Evolutionary conservation across 2,329 filamentous ascomycete species (phyloP).

Genomic region (Colletotrichum plurivorum): DNA sequence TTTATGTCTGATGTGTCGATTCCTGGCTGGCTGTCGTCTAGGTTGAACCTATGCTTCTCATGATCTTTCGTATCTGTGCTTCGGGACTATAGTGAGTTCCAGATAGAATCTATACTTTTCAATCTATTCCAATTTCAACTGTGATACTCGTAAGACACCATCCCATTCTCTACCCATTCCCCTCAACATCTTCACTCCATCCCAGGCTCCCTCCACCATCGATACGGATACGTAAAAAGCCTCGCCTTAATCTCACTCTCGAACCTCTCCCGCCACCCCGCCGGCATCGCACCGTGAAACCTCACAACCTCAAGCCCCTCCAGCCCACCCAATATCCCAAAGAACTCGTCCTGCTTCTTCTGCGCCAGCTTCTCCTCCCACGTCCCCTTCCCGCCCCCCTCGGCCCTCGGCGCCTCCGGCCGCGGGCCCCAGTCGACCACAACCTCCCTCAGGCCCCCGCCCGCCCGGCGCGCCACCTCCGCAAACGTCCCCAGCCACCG

Average conservation of each 20-base stretch:
- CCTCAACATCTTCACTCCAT: conserved; percentile 11
- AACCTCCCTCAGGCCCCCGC: conserved; percentile 42
- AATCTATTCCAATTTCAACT: too few species aligned
- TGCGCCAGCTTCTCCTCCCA: conserved; percentile 30
- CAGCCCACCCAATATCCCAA: conserved; percentile 8
- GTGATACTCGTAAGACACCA: not conserved
- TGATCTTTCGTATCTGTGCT: too few species aligned
- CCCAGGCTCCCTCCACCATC: conserved; percentile 38
- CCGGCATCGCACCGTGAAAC: conserved; percentile 27
- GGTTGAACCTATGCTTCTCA: too few species aligned
- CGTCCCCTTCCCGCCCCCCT: not conserved
- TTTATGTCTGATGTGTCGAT: too few species aligned
- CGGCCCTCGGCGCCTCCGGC: not conserved
- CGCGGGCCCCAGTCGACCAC: conserved; percentile 50
- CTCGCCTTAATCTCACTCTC: conserved; percentile 14
- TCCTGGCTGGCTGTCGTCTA: too few species aligned
- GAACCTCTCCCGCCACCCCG: conserved; percentile 28
- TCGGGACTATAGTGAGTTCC: too few species aligned
- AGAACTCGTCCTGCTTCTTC: conserved; percentile 35
- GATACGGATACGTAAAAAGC: conserved; percentile 12
- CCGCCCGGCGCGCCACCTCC: conserved; percentile 40
- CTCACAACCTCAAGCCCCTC: conserved; percentile 23
- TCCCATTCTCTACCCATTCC: not conserved
- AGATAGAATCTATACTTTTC: too few species aligned
- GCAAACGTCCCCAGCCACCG: conserved; percentile 48